Evolutionary conservation across 805 yeast species (phyloP).

Genomic region (Zygoascus tannicola): DNA sequence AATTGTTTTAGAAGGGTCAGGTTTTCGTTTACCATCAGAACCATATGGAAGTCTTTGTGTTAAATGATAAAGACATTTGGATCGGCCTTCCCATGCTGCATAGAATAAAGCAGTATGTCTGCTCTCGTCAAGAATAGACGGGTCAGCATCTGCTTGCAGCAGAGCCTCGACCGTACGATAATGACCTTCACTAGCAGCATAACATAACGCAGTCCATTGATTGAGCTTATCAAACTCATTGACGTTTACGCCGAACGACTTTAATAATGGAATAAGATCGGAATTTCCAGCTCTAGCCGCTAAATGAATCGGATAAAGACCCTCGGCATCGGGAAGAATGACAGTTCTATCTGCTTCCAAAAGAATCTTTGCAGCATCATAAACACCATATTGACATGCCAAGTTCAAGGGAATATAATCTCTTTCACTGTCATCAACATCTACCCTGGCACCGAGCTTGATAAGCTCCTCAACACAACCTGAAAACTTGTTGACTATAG

Average conservation of each 20-base stretch:
- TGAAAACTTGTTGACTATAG: constrained; percentile 61
- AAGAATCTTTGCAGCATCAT: constrained; percentile 55
- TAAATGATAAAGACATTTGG: constrained; percentile 65
- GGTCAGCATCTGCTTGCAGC: constrained; percentile 63
- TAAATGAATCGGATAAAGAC: constrained; percentile 79
- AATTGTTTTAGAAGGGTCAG: constrained; percentile 8
- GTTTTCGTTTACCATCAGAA: constrained; percentile 1
- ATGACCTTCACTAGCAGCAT: constrained; percentile 83
- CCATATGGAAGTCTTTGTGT: constrained; percentile 26
- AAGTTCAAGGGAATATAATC: constrained; percentile 57
- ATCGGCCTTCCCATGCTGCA: constrained; percentile 91
- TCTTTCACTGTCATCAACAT: constrained; percentile 29
- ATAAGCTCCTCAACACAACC: constrained; percentile 44
- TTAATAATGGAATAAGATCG: constrained; percentile 54
- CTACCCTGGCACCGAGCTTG: constrained; percentile 35
- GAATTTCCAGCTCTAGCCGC: constrained; percentile 77
- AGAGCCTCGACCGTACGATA: constrained; percentile 58
- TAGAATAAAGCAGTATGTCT: constrained; percentile 75
- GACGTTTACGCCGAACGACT: constrained; percentile 49
- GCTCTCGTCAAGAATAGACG: constrained; percentile 63
- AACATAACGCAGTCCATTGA: constrained; percentile 90
- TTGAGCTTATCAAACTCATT: constrained; percentile 76
- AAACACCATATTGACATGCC: constrained; percentile 81
- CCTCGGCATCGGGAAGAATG: constrained; percentile 63
- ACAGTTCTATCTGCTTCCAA: constrained; percentile 35